Percentiles rank a stretch among this genome's conserved stretches.
Conservation (phyloP, 352 stramenopile genomes). For the Peronospora farinosa region DNA sequence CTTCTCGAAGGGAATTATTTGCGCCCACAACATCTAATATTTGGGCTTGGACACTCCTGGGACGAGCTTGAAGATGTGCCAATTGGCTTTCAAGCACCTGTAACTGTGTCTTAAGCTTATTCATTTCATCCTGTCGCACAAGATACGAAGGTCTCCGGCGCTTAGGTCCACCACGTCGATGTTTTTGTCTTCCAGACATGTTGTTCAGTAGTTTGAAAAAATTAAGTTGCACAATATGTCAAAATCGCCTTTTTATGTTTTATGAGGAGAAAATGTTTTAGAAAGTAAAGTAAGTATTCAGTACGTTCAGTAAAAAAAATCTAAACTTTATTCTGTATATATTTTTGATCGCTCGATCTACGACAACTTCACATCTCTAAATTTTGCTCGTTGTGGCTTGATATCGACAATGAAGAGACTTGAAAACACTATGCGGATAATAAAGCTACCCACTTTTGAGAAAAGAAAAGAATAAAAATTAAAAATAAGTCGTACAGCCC, state of each 20-base stretch:
- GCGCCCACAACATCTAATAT: slow-evolving; percentile 12
- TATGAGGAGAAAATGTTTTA: too few relatives aligned
- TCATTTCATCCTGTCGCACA: slow-evolving; percentile 27
- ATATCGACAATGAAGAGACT: too few relatives aligned
- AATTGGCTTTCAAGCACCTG: slow-evolving; percentile 17
- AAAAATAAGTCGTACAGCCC: neutral
- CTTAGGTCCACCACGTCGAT: slow-evolving; percentile 3
- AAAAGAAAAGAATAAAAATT: slow-evolving; percentile 20
- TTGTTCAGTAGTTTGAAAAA: neutral
- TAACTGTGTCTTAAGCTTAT: slow-evolving; percentile 19
- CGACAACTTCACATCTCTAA: too few relatives aligned
- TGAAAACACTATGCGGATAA: slow-evolving; percentile 1
- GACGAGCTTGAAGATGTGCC: slow-evolving; percentile 15
- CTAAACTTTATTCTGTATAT: too few relatives aligned
- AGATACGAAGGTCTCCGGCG: slow-evolving; percentile 25
- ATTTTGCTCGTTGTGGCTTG: too few relatives aligned
- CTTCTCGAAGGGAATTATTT: slow-evolving; percentile 26
- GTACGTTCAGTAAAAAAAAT: too few relatives aligned
- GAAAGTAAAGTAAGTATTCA: too few relatives aligned
- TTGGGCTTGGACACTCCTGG: slow-evolving; percentile 15
- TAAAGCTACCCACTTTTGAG: slow-evolving; percentile 17
- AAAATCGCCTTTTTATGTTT: too few relatives aligned
- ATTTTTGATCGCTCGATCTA: too few relatives aligned
- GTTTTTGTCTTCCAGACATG: neutral
- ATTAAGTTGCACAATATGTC: neutral